Conservation (phyloP, 441 rosid genomes). For the Pelargonium cotyledonis region DNA sequence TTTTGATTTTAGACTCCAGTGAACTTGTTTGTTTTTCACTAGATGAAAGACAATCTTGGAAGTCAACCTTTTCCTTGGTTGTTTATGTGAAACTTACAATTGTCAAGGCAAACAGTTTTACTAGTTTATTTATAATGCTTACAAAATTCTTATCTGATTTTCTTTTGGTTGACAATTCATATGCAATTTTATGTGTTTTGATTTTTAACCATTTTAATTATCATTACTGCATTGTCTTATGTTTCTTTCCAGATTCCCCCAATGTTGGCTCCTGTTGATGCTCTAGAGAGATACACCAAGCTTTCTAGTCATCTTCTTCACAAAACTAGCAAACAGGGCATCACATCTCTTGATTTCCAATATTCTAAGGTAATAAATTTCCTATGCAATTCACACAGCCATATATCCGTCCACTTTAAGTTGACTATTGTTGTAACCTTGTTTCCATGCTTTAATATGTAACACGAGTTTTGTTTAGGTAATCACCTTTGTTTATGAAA, state of each 20-base stretch:
- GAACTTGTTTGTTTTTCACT: too few species aligned
- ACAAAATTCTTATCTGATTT: too few species aligned
- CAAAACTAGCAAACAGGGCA: constrained; percentile 90
- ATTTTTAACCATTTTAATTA: not conserved
- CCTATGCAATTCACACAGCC: constrained; percentile 12
- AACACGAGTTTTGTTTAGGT: not conserved
- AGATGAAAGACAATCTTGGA: too few species aligned
- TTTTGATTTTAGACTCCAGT: too few species aligned
- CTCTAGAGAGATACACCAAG: constrained; percentile 76
- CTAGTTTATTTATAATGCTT: not conserved
- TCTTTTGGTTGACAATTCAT: too few species aligned
- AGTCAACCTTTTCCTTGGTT: too few species aligned
- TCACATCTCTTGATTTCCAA: constrained; percentile 62
- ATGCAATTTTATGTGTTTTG: too few species aligned
- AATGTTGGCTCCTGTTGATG: constrained; percentile 62
- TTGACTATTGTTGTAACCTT: not conserved
- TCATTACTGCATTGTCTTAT: not conserved
- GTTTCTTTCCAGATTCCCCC: constrained; percentile 50
- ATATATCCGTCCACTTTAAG: not conserved
- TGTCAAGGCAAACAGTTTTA: too few species aligned
- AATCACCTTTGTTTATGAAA: not conserved
- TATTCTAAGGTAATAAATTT: constrained; percentile 52
- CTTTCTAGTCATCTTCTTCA: constrained; percentile 96
- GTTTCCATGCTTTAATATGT: not conserved
- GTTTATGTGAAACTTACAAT: too few species aligned